Conservation (phyloP, 345 rosid species). For the Aurinia saxatilis region DNA sequence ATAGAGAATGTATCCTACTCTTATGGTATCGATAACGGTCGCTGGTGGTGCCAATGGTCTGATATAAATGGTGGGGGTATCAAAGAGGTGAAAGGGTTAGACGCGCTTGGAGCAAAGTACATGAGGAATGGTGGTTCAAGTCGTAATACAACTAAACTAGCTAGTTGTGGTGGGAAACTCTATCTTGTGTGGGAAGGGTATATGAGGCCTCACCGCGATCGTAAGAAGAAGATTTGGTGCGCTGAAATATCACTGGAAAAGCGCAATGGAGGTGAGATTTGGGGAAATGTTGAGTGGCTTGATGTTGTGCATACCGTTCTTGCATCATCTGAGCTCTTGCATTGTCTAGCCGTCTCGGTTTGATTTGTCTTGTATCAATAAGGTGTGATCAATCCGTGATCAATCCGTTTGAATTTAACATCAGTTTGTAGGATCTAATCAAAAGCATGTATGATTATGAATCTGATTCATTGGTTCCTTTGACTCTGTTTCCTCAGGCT, state of each 20-base stretch:
- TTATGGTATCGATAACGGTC: neutral
- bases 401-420: too few species aligned
- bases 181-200: neutral
- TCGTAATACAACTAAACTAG: neutral
- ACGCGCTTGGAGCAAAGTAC: neutral
- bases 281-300: too few species aligned
- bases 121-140: neutral
- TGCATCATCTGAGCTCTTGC: neutral
- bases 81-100: neutral
- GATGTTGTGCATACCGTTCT: too few species aligned
- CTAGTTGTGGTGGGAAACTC: slow-evolving; percentile 3
- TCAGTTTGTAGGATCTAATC: too few species aligned
- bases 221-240: neutral
- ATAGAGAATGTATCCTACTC: neutral
- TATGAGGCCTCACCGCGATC: neutral
- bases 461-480: too few species aligned
- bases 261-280: too few species aligned
- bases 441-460: too few species aligned
- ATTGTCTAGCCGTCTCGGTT: too few species aligned
- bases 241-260: too few species aligned
- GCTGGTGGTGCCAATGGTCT: neutral
- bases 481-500: too few species aligned
- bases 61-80: neutral
- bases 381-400: too few species aligned
- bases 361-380: too few species aligned